phyloP scores from a whole-genome alignment of 2,329 filamentous ascomycete species.

The Phialophora expanda region DNA sequence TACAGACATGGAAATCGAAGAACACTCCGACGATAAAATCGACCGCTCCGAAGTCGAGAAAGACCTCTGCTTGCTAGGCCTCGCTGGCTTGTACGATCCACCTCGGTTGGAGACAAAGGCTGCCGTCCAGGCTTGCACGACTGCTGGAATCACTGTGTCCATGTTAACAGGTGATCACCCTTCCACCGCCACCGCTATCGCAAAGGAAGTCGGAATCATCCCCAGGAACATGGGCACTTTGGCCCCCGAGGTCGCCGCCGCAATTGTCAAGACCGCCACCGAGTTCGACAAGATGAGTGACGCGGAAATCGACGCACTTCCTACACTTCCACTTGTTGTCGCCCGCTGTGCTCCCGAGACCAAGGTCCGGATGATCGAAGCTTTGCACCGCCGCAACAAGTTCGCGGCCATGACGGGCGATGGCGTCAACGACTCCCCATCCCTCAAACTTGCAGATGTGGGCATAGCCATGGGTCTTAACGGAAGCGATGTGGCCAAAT shows the following conservation, averaged over 20 bases:
- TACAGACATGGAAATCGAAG: conserved; percentile 37
- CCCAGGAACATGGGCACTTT: conserved; percentile 53
- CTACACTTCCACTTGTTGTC: conserved; percentile 78
- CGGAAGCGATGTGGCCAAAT: conserved; percentile 79
- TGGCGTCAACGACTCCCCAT: conserved; percentile 85
- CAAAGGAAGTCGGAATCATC: conserved; percentile 63
- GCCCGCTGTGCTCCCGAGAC: conserved; percentile 84
- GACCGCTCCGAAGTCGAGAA: conserved; percentile 58
- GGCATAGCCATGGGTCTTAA: conserved; percentile 88
- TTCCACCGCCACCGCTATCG: conserved; percentile 62
- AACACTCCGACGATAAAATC: conserved; percentile 42
- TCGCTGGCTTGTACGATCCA: conserved; percentile 67
- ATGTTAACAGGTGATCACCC: conserved; percentile 65
- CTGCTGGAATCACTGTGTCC: conserved; percentile 62
- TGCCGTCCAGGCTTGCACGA: conserved; percentile 59
- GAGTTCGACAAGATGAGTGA: conserved; percentile 62
- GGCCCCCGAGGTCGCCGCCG: conserved; percentile 52
- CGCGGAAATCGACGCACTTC: conserved; percentile 66
- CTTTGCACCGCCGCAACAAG: conserved; percentile 74
- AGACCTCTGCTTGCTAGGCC: conserved; percentile 61
- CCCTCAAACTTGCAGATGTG: conserved; percentile 79
- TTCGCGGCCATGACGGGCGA: conserved; percentile 90
- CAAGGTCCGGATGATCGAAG: conserved; percentile 90
- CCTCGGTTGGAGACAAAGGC: conserved; percentile 64
- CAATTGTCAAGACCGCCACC: conserved; percentile 61